phyloP scores from a whole-genome alignment of 2,329 filamentous ascomycete genomes.

The Paracamarosporium sp. region DNA sequence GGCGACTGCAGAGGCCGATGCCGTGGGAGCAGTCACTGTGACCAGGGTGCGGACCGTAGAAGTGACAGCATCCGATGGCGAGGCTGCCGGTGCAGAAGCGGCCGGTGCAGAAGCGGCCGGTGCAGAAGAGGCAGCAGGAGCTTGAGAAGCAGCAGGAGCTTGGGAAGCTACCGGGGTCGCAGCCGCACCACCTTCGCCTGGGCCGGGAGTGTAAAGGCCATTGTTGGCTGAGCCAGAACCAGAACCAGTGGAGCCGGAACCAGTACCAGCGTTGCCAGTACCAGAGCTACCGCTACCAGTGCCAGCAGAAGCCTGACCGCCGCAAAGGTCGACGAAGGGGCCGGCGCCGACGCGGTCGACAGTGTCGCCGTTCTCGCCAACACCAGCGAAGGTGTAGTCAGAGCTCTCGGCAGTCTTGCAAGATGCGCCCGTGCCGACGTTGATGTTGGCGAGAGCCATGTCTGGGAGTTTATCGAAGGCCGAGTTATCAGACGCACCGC shows the following conservation, averaged over 20 bases:
- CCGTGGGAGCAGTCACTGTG: constrained; percentile 31
- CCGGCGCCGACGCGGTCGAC: constrained; percentile 41
- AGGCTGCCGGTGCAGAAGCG: constrained; percentile 7
- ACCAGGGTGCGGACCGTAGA: constrained; percentile 30
- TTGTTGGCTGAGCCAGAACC: constrained; percentile 12
- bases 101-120: constrained; percentile 5
- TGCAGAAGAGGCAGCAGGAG: constrained; percentile 11
- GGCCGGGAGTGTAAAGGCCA: constrained; percentile 15
- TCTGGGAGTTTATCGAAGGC: constrained; percentile 70
- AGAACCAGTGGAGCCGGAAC: constrained; percentile 1
- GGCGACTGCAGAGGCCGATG: constrained; percentile 5
- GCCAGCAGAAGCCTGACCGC: constrained; percentile 15
- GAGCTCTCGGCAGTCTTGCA: constrained; percentile 62
- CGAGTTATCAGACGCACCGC: constrained; percentile 55
- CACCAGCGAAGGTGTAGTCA: constrained; percentile 64
- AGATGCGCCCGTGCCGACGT: constrained; percentile 26
- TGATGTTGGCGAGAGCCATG: constrained; percentile 77
- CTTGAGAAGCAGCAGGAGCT: not conserved
- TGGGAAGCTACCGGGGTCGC: not conserved
- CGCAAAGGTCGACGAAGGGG: constrained; percentile 33
- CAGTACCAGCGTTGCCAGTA: constrained; percentile 1
- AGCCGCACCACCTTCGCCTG: constrained; percentile 6
- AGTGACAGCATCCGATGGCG: constrained; percentile 12
- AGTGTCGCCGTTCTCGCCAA: constrained; percentile 59
- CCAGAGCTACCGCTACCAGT: not conserved